Conservation (phyloP, 202 grass and related monocot species). For the Setaria viridis region DNA sequence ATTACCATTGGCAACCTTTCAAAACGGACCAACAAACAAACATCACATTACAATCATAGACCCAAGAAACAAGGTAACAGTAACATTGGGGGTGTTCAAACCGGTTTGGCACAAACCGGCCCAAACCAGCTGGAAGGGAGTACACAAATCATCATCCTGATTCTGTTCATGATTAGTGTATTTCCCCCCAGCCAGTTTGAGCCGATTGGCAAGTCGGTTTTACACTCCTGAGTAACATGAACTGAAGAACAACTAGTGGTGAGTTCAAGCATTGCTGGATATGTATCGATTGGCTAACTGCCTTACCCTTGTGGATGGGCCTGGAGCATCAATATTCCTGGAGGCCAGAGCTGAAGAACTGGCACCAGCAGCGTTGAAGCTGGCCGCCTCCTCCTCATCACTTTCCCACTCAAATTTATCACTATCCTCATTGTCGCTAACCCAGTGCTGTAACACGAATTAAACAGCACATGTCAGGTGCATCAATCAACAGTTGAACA, state of each 20-base stretch:
- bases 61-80: slow-evolving; percentile 33
- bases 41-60: slow-evolving; percentile 17
- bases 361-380: background rate
- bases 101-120: background rate
- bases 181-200: background rate
- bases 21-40: slow-evolving; percentile 42
- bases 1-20: slow-evolving; percentile 40
- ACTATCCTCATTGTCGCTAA: slow-evolving; percentile 52
- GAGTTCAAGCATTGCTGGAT: background rate
- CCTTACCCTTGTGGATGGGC: slow-evolving; percentile 7
- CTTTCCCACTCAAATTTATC: slow-evolving; percentile 47
- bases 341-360: background rate
- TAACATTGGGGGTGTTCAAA: background rate
- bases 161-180: background rate
- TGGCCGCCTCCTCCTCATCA: slow-evolving; percentile 18
- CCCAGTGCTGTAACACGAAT: slow-evolving; percentile 58
- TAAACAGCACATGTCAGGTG: background rate
- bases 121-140: background rate
- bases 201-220: background rate
- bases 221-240: background rate
- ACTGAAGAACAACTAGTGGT: slow-evolving; percentile 16
- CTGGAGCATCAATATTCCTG: slow-evolving; percentile 30
- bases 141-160: background rate
- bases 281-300: slow-evolving; percentile 21
- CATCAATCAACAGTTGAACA: background rate